Evolutionary conservation across 768 basidiomycete genomes (phyloP), one percentile per base, ranked within the genome.

Genomic region (Leccinum imitatum): DNA sequence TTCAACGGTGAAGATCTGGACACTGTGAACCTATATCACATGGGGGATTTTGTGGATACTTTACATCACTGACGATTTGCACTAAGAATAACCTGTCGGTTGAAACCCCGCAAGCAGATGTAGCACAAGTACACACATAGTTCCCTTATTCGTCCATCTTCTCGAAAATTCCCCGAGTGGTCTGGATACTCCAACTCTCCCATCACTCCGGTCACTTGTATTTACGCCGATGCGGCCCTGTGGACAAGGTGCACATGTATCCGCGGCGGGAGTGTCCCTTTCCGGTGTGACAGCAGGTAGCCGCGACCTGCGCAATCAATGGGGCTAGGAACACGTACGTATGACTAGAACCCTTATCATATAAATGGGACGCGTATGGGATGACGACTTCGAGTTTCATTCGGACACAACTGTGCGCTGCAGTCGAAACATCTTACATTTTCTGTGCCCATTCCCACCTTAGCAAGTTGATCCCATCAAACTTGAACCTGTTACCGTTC

Each of bases 1-100:
- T 75, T 80, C 90, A 19, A 78, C 81, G 53, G 82, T 96, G 65
- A 97, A 95, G 78, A 87, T 96, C 63, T 98, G 95, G 95, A 93
- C 93, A 51, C 77, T 98, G 73, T 98, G 81, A 80, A 39, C 23
- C 10, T 54, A 57, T 60, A 57, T 63, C 59, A 33, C 30, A 14
- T 41, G 50, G 50, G 30, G 35, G 17, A 23, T 44, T 33, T 61
- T 23, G 51, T 7, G 31, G 61, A 66, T 69, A 67, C 63, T 67
- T 27, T n/a, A 61, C 14, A 27, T 48, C 33, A 55, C 52, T 51
- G 55, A 62, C 59, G 44, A 64, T 59, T 59, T 13, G 62, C 61
- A 63, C 56, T 48, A 63, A 58, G 59, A 63, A 47, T 59, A 61
- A 57, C 66, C 33, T 33, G 67, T 67, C 60, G 57, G 57, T 63